phyloP scores from a whole-genome alignment of 192 early-diverging fungal genomes.

The Chytriomyces confervae region DNA sequence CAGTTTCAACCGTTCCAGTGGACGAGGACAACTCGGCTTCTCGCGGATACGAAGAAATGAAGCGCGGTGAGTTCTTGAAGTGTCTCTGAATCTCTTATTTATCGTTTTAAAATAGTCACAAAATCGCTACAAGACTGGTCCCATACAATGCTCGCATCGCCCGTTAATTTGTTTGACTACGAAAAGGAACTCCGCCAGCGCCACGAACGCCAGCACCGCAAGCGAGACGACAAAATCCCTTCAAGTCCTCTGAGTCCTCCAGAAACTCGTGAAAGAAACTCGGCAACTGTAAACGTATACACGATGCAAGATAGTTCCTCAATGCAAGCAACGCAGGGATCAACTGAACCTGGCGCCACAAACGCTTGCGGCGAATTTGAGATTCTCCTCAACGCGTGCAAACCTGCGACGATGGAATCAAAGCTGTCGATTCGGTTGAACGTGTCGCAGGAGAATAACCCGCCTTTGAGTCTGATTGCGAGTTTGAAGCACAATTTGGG shows the following conservation, averaged over 20 bases:
- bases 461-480: slow-evolving; percentile 36
- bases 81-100: neutral
- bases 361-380: slow-evolving; percentile 39
- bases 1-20: neutral
- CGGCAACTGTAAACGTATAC: neutral
- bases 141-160: slow-evolving; percentile 23
- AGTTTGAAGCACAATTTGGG: slow-evolving; percentile 38
- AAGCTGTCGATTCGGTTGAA: slow-evolving; percentile 45
- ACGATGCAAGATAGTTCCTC: neutral
- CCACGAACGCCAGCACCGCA: neutral
- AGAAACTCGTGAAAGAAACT: neutral
- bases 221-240: neutral
- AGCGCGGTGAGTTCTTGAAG: slow-evolving; percentile 5
- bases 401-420: slow-evolving; percentile 48
- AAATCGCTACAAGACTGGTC: slow-evolving; percentile 33
- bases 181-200: neutral
- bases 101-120: neutral
- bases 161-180: slow-evolving; percentile 17
- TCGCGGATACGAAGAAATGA: slow-evolving; percentile 36
- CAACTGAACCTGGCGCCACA: neutral
- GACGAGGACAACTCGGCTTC: neutral
- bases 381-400: slow-evolving; percentile 53
- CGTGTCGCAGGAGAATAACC: slow-evolving; percentile 50
- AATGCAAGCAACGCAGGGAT: neutral
- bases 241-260: neutral